Evolutionary conservation across 2,329 filamentous ascomycete genomes (phyloP).

Genomic region (Nemania sp.): DNA sequence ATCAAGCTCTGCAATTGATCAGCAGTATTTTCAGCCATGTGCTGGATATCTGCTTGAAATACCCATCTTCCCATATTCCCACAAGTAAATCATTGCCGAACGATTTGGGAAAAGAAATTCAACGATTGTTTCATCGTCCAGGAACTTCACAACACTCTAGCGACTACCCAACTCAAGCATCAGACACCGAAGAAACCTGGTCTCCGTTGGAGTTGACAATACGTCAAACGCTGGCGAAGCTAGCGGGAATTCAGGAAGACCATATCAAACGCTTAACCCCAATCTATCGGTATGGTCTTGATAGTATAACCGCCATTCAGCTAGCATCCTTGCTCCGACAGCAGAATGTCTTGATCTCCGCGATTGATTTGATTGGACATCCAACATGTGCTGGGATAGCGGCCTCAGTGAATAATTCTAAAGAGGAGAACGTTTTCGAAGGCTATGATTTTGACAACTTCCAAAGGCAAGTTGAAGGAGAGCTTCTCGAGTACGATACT

Average conservation of each 20-base stretch:
- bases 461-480: constrained; percentile 36
- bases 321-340: constrained; percentile 70
- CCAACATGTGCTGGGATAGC: constrained; percentile 49
- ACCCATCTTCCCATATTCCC: constrained; percentile 39
- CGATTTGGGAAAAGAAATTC: constrained; percentile 27
- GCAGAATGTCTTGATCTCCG: constrained; percentile 61
- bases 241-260: constrained; percentile 57
- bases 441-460: constrained; percentile 51
- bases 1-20: constrained; percentile 31
- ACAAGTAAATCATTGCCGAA: constrained; percentile 27
- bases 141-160: not conserved
- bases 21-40: constrained; percentile 37
- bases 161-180: not conserved
- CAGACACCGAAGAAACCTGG: constrained; percentile 26
- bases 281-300: constrained; percentile 86
- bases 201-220: constrained; percentile 54
- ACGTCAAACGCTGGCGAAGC: constrained; percentile 58
- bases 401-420: constrained; percentile 10
- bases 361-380: constrained; percentile 74
- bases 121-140: constrained; percentile 31
- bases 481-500: constrained; percentile 36
- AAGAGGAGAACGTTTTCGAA: not conserved
- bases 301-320: constrained; percentile 87
- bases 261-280: constrained; percentile 66
- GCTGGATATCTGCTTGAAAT: constrained; percentile 36